These are phyloP conservation scores for Neonectria magnoliae DNA, from an alignment of 2,329 filamentous ascomycete genomes.

Conservation along the genomic window DNA sequence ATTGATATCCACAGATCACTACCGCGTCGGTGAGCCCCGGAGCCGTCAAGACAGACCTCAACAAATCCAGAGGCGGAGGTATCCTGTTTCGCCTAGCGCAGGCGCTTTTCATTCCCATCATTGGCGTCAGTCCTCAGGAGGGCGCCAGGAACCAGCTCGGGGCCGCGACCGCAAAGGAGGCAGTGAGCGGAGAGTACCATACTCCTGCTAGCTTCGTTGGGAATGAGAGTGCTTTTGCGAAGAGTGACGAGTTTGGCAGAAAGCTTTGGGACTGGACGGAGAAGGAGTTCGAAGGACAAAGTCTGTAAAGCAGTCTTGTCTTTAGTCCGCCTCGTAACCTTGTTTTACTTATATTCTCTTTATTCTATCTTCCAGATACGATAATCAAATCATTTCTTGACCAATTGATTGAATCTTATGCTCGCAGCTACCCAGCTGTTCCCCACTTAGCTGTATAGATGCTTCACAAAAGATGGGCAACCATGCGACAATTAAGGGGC, in stretches of 20 bases:
- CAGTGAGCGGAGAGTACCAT: constrained; percentile 9
- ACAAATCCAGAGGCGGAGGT: background rate
- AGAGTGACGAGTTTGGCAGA: constrained; percentile 2
- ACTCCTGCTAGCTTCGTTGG: constrained; percentile 7
- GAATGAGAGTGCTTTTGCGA: background rate
- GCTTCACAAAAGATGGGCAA: too few relatives aligned
- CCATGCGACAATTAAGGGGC: too few relatives aligned
- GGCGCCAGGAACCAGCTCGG: constrained; percentile 16
- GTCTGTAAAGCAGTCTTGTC: background rate
- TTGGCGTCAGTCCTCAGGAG: background rate
- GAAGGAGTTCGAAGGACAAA: background rate
- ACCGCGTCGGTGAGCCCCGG: constrained; percentile 9
- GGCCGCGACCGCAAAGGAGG: constrained; percentile 4
- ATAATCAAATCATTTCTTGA: too few relatives aligned
- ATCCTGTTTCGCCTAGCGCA: background rate
- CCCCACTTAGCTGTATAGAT: too few relatives aligned
- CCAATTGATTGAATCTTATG: too few relatives aligned
- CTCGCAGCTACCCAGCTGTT: too few relatives aligned
- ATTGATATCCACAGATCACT: constrained; percentile 10
- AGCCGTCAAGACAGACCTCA: constrained; percentile 2
- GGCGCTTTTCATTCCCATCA: background rate
- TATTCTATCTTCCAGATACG: too few relatives aligned
- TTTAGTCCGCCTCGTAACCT: too few relatives aligned
- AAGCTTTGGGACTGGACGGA: constrained; percentile 18
- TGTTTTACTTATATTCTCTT: too few relatives aligned